Base-by-base conservation (phyloP, 495 filamentous ascomycete genomes). In the Tetracladium marchalianum region DNA sequence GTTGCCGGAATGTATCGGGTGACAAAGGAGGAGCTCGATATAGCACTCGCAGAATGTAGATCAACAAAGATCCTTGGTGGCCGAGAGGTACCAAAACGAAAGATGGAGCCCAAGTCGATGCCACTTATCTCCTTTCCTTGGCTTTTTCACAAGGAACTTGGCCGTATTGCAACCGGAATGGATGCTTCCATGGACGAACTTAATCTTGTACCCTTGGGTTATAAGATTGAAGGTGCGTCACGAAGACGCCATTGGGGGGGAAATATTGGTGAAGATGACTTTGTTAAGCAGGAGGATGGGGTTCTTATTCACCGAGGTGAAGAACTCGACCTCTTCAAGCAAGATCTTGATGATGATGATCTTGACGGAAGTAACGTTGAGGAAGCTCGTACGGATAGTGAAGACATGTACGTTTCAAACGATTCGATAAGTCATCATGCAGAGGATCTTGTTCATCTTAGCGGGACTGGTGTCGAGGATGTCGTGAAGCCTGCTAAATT, bases 101-200 rank as follows among this genome's bases (percentile, higher is more conserved):
- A 65, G 41, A 65, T 69, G 48, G 63, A 61, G 5, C 56, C 65
- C 0, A 66, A 67, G 5, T 63, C 64, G 6, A 77, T 87, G 68
- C 92, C 93, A 0, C 62, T 97, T 17, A 92, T 96, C 56, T 90
- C 81, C 54, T 97, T 95, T 55, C 90, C 92, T 0, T 99, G 92
- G 93, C 59, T 97, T 8, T 93, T 97, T 44, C 66, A 74, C 0
- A 65, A 74, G 31, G 68, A 86, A 43, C 72, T 99, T 1, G 85
- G 87, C 5, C 71, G 70, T 31, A 81, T 97, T 49, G 90, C 85
- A 16, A 69, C 65, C 17, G 55, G 53, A 2, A 47, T 49, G 18
- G 48, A 51, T 27, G 12, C 31, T 5, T 38, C 10, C 12, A 11
- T 50, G 4, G 45, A 52, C 5, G 49, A 49, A n/a, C 35, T 47